A percentile compares a stretch with the other conserved stretches of the same genome.
Conservation (phyloP, 78 protist genomes). For the Dictyostelium capitatum region DNA sequence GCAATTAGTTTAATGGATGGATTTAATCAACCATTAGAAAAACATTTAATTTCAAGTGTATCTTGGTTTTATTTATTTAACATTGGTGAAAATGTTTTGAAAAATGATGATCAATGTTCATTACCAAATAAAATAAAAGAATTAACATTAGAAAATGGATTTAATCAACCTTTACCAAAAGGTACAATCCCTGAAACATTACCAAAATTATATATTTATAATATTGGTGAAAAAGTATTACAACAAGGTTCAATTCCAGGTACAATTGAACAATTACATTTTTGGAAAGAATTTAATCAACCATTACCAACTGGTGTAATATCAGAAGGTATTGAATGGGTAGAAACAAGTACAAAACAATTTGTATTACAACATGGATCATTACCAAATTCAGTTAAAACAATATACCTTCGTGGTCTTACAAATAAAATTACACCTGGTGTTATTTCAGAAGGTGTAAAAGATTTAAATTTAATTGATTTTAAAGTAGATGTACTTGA, state of each 20-base stretch:
- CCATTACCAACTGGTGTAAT: neutral
- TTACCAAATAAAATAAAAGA: neutral
- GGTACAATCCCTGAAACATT: neutral
- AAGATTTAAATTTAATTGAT: neutral
- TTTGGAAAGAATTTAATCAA: neutral
- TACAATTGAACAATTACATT: neutral
- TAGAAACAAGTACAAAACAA: neutral
- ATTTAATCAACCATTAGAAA: neutral
- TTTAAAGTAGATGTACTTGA: neutral
- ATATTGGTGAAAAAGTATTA: neutral
- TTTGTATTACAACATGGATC: neutral
- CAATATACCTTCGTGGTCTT: neutral
- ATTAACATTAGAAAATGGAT: neutral
- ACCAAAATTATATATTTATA: neutral
- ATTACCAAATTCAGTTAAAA: neutral
- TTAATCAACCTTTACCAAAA: neutral
- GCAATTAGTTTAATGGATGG: neutral
- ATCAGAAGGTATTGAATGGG: neutral
- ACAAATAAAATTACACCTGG: neutral
- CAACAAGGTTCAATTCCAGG: neutral
- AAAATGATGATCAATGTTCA: neutral
- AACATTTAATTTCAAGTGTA: neutral
- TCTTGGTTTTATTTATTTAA: neutral
- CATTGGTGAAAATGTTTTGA: neutral
- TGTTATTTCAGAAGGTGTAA: neutral